Evolutionary conservation across 352 stramenopile species (phyloP), one percentile per base, ranked within the genome.

Genomic region (Phytophthora citricola): DNA sequence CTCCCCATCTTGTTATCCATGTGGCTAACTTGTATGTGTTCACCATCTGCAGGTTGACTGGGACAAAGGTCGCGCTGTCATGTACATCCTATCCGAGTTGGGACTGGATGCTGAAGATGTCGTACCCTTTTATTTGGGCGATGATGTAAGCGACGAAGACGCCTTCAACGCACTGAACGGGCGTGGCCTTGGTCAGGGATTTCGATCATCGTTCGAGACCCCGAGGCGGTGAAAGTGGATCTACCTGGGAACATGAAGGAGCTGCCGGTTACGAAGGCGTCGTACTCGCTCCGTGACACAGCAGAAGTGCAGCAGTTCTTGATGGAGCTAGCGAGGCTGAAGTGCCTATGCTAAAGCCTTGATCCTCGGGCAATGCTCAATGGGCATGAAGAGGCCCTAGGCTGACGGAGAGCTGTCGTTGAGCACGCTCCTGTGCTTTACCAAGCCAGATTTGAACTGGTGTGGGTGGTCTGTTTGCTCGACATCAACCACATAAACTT

Each of bases 81-180:
- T 91, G 66, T 93, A 73, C 74, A 82, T 92, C 44, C 71, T 94
- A 12, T 69, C 81, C 29, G 81, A 90, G 59, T 64, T 92, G 41
- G 83, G 78, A 14, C 68, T 90, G 44, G 79, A 89, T 56, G 76
- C 72, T 0, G 80, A 89, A 52, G 73, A 87, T 49, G 75, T 92
- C 9, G 82, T 93, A 46, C 83, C 85, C n/a, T 91, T 94, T 50
- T 95, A 93, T 62, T 54, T 94, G 39, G 87, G 87, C 31, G 85
- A 95, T 50, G 85, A 94, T 41, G 85, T 90, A 32, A 95, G 83
- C 41, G 87, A 94, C 43, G 86, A 94, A 58, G 82, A 91, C 32
- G 82, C 78, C 5, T 91, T 91, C 51, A 75, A 69, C 39, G 77
- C 73, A 11, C 68, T 90, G 22, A 85, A 90, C 44, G 75, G 63